These are phyloP conservation scores for Cordia subcordata DNA, from an alignment of 257 asterid species.

Conservation along the genomic window DNA sequence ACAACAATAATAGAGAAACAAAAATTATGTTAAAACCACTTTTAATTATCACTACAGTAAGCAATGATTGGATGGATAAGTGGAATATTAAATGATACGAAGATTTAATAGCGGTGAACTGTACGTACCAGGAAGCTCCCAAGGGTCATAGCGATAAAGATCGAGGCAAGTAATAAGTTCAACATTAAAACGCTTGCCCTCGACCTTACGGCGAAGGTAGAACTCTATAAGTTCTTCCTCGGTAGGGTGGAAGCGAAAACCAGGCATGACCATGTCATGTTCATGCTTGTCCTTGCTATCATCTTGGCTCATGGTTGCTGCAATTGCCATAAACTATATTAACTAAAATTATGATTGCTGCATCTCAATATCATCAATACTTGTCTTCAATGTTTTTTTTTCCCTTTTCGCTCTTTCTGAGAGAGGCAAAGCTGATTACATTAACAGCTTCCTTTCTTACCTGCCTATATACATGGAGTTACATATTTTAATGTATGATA, in stretches of 20 bases:
- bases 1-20: neutral
- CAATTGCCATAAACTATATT: constrained; percentile 58
- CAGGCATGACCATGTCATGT: constrained; percentile 92
- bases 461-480: constrained; percentile 11
- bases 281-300: constrained; percentile 52
- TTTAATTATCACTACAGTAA: too few species aligned
- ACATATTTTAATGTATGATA: too few species aligned
- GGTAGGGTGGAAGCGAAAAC: constrained; percentile 94
- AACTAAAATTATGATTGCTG: constrained; percentile 6
- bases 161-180: constrained; percentile 90
- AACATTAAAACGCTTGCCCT: constrained; percentile 95
- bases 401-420: neutral
- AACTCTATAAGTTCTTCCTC: constrained; percentile 96
- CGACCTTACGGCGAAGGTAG: constrained; percentile 99
- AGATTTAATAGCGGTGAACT: neutral
- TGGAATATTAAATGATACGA: neutral
- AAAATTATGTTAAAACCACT: too few species aligned
- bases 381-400: neutral
- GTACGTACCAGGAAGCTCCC: constrained; percentile 90
- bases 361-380: neutral
- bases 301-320: constrained; percentile 56
- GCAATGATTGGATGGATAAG: neutral
- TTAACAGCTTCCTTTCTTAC: neutral
- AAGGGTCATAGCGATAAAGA: constrained; percentile 97
- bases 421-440: too few species aligned